Conservation (phyloP, 345 rosid species). For the Linum usitatissimum region DNA sequence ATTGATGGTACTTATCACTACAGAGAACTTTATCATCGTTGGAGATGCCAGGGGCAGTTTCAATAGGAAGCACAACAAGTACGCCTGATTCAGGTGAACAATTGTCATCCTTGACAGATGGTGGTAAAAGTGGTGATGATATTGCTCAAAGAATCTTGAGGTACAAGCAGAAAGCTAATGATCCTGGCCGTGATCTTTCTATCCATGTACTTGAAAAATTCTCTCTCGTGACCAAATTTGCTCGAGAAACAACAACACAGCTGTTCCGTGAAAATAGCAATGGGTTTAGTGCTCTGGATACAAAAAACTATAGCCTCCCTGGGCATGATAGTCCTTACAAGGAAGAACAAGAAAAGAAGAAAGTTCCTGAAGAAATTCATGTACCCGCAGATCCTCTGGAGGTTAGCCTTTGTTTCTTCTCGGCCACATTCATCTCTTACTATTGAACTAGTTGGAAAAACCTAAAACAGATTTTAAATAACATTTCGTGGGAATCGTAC, state of each 20-base stretch:
- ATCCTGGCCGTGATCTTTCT: slow-evolving; percentile 87
- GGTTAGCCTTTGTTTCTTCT: slow-evolving; percentile 34
- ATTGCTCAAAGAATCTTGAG: slow-evolving; percentile 39
- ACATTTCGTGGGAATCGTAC: slow-evolving; percentile 12
- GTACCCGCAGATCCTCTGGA: slow-evolving; percentile 73
- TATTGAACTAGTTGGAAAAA: not conserved
- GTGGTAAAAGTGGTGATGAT: slow-evolving; percentile 20
- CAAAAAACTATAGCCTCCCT: slow-evolving; percentile 35
- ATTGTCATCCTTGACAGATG: slow-evolving; percentile 31
- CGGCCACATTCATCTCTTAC: not conserved
- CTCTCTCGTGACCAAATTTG: slow-evolving; percentile 90
- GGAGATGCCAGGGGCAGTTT: slow-evolving; percentile 76
- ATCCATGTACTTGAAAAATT: slow-evolving; percentile 85
- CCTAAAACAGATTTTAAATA: slow-evolving; percentile 1
- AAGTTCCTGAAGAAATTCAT: slow-evolving; percentile 26
- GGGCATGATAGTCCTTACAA: slow-evolving; percentile 30
- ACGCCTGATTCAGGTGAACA: slow-evolving; percentile 30
- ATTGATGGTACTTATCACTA: slow-evolving; percentile 16
- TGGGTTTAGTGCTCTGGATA: slow-evolving; percentile 51
- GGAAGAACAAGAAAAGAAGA: slow-evolving; percentile 31
- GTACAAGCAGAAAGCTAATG: slow-evolving; percentile 52
- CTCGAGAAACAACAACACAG: slow-evolving; percentile 85
- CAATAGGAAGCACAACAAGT: slow-evolving; percentile 48
- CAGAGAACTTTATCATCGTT: slow-evolving; percentile 85
- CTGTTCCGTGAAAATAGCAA: slow-evolving; percentile 57